Evolutionary conservation across 2,329 filamentous ascomycete genomes (phyloP), one percentile per base, ranked within the genome.

Genomic region (Chaetomium sp.): DNA sequence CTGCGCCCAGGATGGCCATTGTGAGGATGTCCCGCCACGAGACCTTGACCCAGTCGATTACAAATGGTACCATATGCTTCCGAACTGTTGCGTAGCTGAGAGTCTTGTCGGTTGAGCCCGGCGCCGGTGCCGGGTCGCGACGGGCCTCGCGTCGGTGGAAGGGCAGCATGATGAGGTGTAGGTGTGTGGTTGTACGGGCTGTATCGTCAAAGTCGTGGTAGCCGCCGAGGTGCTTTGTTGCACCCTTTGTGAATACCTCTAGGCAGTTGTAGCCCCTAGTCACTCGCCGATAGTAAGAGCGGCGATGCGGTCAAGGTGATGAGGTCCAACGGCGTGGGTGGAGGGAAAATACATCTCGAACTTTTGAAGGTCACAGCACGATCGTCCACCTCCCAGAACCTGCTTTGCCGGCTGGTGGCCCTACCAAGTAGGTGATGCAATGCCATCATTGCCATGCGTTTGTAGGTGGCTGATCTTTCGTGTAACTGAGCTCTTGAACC

Each of bases 1-100:
- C 60, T 7, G 64, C 80, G n/a, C 84, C 87, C 71, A 90, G 78
- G 9, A 80, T 65, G 8, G 78, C 75, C 83, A 90, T 87, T 21
- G 82, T 84, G 7, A 89, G 65, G 31, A 89, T 76, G 69, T 90
- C 87, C 2, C 83, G 74, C 79, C 83, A 87, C 25, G 83, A 85
- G 6, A 82, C 76, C 64, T 82, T 83, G 66, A 88, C 67, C 87
- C 87, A 90, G 72, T 85, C 64, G 35, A 57, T 57, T 27, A 72
- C 27, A 35, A 78, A 76, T 1, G 59, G 58, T 4, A 50, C 31
- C 9, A 62, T 42, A 13, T 21, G 47, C 35, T 47, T 4, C 38
- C 42, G 47, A 13, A 29, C 33, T 3, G 50, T 50, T 2, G 16
- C n/a, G 19, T 38, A 12, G 10, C n/a, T 55, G 19, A 31, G 13